A percentile compares a stretch with the other conserved stretches of the same genome.
phyloP scores from a whole-genome alignment of 2,329 filamentous ascomycete genomes.

The Sporothrix schenckii region DNA sequence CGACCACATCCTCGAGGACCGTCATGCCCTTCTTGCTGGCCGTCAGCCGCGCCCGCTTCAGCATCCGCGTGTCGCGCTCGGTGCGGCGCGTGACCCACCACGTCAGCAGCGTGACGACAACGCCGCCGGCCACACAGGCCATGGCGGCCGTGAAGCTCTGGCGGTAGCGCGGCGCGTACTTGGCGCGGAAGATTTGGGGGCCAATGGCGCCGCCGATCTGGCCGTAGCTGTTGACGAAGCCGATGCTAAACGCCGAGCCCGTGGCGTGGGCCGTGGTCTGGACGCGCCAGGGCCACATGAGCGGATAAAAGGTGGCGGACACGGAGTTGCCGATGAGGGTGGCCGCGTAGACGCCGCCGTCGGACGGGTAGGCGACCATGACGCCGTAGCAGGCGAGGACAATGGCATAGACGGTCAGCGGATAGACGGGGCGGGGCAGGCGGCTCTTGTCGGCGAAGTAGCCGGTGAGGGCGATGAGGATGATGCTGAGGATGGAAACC shows the following conservation, averaged over 20 bases:
- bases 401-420: conserved; percentile 27
- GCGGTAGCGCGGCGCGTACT: conserved; percentile 32
- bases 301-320: conserved; percentile 43
- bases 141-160: conserved; percentile 33
- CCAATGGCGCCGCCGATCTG: conserved; percentile 35
- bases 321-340: conserved; percentile 52
- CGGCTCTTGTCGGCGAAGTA: conserved; percentile 33
- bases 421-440: conserved; percentile 32
- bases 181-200: conserved; percentile 34
- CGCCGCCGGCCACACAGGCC: conserved; percentile 28
- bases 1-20: conserved; percentile 34
- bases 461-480: conserved; percentile 31
- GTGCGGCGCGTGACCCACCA: conserved; percentile 34
- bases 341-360: conserved; percentile 44
- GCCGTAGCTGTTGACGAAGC: conserved; percentile 35
- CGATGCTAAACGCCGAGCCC: conserved; percentile 34
- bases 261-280: conserved; percentile 32
- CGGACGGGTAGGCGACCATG: conserved; percentile 31
- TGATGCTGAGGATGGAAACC: conserved; percentile 29
- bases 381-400: conserved; percentile 34
- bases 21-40: conserved; percentile 31
- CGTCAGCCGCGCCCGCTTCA: conserved; percentile 31
- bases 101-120: conserved; percentile 29
- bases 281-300: conserved; percentile 35
- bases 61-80: conserved; percentile 30